Evolutionary conservation across 2,329 filamentous ascomycete species (phyloP).

Genomic region (Hymenotorrendiella dingleyae): DNA sequence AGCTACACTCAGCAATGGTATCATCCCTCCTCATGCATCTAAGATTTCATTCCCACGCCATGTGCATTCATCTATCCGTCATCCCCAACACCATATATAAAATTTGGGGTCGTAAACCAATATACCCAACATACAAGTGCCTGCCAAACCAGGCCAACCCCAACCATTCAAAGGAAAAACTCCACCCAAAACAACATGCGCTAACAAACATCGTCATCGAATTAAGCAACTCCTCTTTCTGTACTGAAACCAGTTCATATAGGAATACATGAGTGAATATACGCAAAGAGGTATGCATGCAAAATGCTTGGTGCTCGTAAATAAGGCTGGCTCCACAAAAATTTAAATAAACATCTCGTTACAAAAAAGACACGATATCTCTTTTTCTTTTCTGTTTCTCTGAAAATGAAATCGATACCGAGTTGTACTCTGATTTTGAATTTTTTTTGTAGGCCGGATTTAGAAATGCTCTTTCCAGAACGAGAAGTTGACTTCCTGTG

Average conservation of each 20-base stretch:
- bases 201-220: background rate
- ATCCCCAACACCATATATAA: no score
- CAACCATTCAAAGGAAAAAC: no score
- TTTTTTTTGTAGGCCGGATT: background rate
- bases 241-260: background rate
- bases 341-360: background rate
- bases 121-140: no score
- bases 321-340: background rate
- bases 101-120: no score
- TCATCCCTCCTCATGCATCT: no score
- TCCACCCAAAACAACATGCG: background rate
- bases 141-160: no score
- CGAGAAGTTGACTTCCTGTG: slow-evolving; percentile 79
- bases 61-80: no score
- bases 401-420: no score
- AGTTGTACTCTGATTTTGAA: background rate
- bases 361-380: background rate
- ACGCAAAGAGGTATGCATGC: background rate
- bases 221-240: background rate
- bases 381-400: background rate
- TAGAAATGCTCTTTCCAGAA: slow-evolving; percentile 98
- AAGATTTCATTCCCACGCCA: no score
- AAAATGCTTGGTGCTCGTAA: no score
- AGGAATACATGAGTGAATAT: background rate
- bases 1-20: no score